Conservation (phyloP, 2,329 filamentous ascomycete genomes). For the Botrytis hyacinthi region DNA sequence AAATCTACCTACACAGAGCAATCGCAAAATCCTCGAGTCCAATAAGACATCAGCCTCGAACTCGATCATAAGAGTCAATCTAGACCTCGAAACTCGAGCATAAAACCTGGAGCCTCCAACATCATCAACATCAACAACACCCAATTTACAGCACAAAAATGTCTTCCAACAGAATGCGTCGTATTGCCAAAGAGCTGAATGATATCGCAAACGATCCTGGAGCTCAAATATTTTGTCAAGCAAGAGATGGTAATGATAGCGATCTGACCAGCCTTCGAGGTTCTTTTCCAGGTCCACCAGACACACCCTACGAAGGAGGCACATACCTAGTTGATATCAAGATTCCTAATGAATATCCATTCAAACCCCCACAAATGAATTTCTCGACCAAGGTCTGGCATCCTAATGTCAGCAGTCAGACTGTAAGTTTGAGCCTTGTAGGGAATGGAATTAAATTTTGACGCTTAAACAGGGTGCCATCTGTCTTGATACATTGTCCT, state of each 20-base stretch:
- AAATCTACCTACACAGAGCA: conserved; percentile 20
- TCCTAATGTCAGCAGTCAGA: conserved; percentile 92
- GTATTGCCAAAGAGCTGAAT: conserved; percentile 71
- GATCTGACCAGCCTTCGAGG: conserved; percentile 82
- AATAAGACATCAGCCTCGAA: not conserved
- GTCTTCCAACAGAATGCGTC: conserved; percentile 43
- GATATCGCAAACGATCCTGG: conserved; percentile 73
- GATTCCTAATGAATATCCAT: conserved; percentile 88
- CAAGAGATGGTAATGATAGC: conserved; percentile 53
- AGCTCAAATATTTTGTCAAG: conserved; percentile 72
- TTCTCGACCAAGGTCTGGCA: conserved; percentile 97
- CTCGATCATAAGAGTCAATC: not conserved
- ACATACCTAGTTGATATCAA: conserved; percentile 79
- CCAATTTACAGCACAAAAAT: conserved; percentile 24
- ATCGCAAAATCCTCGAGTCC: not conserved
- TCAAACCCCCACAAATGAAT: conserved; percentile 85
- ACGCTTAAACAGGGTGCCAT: conserved; percentile 73
- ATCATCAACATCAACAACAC: not conserved
- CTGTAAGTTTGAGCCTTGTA: conserved; percentile 55
- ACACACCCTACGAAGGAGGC: conserved; percentile 90
- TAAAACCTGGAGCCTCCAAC: not conserved
- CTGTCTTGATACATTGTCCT: conserved; percentile 87
- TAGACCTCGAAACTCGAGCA: not conserved
- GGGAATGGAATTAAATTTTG: not conserved
- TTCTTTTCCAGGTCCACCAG: conserved; percentile 80